Evolutionary conservation across 179 eudicot genomes (phyloP).

Genomic region (Pouteria campechiana): DNA sequence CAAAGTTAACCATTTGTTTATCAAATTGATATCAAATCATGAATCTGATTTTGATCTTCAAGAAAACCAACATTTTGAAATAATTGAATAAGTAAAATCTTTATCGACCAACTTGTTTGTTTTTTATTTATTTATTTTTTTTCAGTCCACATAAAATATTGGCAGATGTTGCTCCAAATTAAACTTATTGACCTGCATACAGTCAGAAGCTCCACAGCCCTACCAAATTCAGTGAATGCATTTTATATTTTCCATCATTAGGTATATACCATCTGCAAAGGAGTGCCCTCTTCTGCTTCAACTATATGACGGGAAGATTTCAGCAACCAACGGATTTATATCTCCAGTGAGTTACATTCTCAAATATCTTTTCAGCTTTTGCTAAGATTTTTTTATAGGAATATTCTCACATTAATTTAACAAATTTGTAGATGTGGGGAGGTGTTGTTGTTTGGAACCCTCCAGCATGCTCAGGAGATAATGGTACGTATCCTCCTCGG

Average conservation of each 20-base stretch:
- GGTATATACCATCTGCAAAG: conserved; percentile 77
- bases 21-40: too few species aligned
- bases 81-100: too few species aligned
- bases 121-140: too few species aligned
- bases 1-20: too few species aligned
- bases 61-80: too few species aligned
- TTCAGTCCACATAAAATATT: too few species aligned
- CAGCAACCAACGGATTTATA: conserved; percentile 78
- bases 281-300: conserved; percentile 88
- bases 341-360: conserved; percentile 62
- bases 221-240: too few species aligned
- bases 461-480: conserved; percentile 45
- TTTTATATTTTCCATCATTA: conserved; percentile 23
- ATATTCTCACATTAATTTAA: conserved; percentile 4
- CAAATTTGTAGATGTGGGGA: conserved; percentile 85
- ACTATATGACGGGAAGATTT: conserved; percentile 75
- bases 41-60: too few species aligned
- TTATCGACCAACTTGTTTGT: too few species aligned
- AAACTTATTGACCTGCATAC: too few species aligned
- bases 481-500: conserved; percentile 20
- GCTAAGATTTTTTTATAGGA: neutral
- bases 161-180: too few species aligned
- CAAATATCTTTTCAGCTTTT: neutral
- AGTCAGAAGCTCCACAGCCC: too few species aligned
- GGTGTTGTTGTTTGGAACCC: conserved; percentile 93